A percentile compares a stretch with the other conserved stretches of the same genome.
Conservation (phyloP, 2,329 filamentous ascomycete genomes). For the Fonsecaea erecta region DNA sequence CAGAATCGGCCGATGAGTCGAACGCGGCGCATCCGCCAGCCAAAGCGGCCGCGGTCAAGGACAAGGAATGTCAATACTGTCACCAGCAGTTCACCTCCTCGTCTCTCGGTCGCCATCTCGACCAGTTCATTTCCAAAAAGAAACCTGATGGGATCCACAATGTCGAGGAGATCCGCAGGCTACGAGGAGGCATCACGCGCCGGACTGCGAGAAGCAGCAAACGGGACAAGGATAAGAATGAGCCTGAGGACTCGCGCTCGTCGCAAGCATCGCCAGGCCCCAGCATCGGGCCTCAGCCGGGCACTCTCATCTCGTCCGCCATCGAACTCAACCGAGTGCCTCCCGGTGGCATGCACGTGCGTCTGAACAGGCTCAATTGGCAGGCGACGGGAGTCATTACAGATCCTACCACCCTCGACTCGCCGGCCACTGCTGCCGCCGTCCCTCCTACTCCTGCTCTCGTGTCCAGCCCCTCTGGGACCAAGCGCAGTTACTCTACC, state of each 20-base stretch:
- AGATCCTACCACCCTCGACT: constrained; percentile 64
- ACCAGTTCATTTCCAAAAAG: constrained; percentile 90
- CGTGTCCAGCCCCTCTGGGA: constrained; percentile 34
- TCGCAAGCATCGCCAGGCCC: constrained; percentile 38
- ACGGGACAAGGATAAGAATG: constrained; percentile 63
- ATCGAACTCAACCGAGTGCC: constrained; percentile 29
- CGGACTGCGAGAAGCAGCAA: constrained; percentile 74
- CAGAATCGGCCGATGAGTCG: constrained; percentile 30
- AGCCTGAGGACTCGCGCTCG: constrained; percentile 55
- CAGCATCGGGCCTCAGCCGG: constrained; percentile 15
- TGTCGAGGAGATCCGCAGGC: constrained; percentile 82
- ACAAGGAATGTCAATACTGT: constrained; percentile 88
- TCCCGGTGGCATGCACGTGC: constrained; percentile 39
- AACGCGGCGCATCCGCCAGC: constrained; percentile 14
- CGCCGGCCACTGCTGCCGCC: constrained; percentile 45
- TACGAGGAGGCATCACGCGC: constrained; percentile 83
- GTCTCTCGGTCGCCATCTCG: constrained; percentile 88
- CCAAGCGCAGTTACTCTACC: constrained; percentile 35
- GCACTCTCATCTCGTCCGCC: constrained; percentile 12
- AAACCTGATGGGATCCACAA: constrained; percentile 93
- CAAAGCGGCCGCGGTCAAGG: constrained; percentile 65
- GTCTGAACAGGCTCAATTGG: constrained; percentile 70
- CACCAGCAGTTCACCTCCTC: constrained; percentile 90
- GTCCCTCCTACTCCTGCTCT: constrained; percentile 39
- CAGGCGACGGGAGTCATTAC: constrained; percentile 79